Evolutionary conservation across 176 grass and related monocot genomes (phyloP).

Genomic region (Hsuehochloa calcarea): DNA sequence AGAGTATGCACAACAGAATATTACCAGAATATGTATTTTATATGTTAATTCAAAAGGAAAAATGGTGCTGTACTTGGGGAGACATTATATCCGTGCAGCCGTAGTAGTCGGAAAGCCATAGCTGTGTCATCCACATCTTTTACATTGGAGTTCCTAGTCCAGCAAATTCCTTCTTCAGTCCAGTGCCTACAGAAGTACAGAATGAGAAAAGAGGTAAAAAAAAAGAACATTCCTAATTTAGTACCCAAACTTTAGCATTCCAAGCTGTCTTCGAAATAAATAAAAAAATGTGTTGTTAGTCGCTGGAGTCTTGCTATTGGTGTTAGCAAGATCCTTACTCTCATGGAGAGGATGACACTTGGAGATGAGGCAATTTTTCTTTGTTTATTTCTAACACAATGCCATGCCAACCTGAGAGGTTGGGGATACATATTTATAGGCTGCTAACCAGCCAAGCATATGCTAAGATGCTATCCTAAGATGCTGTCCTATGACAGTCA

Average conservation of each 20-base stretch:
- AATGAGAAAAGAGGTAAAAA: not conserved
- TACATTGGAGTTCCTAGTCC: conserved; percentile 70
- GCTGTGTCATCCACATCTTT: conserved; percentile 81
- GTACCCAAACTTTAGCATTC: not conserved
- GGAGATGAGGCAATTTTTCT: too few species aligned
- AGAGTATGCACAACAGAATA: not conserved
- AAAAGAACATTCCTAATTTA: not conserved
- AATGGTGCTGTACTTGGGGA: conserved; percentile 46
- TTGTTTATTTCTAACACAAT: too few species aligned
- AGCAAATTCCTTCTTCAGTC: conserved; percentile 85
- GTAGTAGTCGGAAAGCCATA: conserved; percentile 85
- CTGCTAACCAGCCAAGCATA: too few species aligned
- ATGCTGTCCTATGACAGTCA: too few species aligned
- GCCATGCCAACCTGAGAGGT: too few species aligned
- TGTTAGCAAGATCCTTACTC: too few species aligned
- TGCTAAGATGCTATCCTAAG: too few species aligned
- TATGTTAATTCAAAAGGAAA: not conserved
- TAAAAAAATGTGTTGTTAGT: too few species aligned
- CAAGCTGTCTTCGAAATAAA: too few species aligned
- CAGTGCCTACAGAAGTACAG: conserved; percentile 55
- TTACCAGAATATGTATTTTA: not conserved
- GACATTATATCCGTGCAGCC: conserved; percentile 74
- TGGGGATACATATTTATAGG: too few species aligned
- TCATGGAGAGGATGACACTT: too few species aligned
- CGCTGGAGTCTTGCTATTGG: too few species aligned